Evolutionary conservation across 805 yeast species (phyloP).

Genomic region (Candida chauliodis): DNA sequence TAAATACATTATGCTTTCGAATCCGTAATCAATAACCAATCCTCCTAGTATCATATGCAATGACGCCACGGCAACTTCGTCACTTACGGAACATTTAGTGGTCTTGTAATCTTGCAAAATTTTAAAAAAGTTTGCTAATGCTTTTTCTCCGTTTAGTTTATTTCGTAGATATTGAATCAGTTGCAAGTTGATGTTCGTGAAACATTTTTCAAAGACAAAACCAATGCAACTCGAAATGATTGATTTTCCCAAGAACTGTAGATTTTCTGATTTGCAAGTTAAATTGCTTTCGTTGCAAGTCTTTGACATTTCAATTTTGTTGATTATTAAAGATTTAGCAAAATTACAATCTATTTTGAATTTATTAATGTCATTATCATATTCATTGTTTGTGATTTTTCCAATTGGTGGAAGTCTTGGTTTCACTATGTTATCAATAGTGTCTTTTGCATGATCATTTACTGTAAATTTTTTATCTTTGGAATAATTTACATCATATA

Average conservation of each 20-base stretch:
- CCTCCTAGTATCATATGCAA: constrained; percentile 63
- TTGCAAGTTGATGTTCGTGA: constrained; percentile 48
- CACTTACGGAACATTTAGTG: constrained; percentile 30
- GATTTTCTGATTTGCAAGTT: constrained; percentile 36
- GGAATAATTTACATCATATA: constrained; percentile 32
- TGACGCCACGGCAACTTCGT: constrained; percentile 51
- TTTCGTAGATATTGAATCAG: constrained; percentile 51
- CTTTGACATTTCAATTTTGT: constrained; percentile 56
- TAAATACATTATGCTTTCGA: constrained; percentile 62
- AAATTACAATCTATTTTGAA: constrained; percentile 3
- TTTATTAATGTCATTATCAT: constrained; percentile 1
- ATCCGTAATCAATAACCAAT: constrained; percentile 76
- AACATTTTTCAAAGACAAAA: constrained; percentile 61
- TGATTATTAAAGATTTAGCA: constrained; percentile 15
- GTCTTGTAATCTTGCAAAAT: constrained; percentile 38
- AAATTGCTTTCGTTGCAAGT: constrained; percentile 51
- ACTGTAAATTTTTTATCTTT: constrained; percentile 23
- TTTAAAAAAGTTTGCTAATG: constrained; percentile 44
- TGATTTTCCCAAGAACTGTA: constrained; percentile 56
- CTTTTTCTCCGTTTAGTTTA: constrained; percentile 40
- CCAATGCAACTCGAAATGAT: constrained; percentile 54
- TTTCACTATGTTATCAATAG: constrained; percentile 45
- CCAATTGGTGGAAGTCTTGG: constrained; percentile 25
- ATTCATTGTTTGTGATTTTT: constrained; percentile 4
- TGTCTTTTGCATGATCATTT: constrained; percentile 41